These are phyloP conservation scores for Boletus subcaerulescens DNA, from an alignment of 768 basidiomycete species.

Conservation along the genomic window DNA sequence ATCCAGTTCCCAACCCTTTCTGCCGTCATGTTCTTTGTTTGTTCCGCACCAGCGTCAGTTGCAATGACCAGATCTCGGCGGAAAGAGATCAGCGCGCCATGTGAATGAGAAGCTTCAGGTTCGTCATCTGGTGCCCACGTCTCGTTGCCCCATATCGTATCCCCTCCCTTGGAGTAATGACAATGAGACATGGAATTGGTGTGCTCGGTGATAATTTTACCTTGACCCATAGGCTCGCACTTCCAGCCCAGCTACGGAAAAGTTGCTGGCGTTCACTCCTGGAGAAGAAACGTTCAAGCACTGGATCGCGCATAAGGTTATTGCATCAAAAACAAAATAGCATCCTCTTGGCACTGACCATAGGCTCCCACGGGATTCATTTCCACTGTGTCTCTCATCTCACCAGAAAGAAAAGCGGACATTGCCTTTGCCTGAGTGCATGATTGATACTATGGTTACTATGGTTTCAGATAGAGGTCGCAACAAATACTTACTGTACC, in stretches of 20 bases:
- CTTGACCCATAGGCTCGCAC: constrained; percentile 93
- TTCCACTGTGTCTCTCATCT: constrained; percentile 92
- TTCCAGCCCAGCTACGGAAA: constrained; percentile 94
- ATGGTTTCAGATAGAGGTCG: background rate
- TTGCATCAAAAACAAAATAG: background rate
- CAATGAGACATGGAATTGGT: background rate
- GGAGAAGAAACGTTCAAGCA: constrained; percentile 87
- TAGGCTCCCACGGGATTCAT: constrained; percentile 80
- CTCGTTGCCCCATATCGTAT: constrained; percentile 77
- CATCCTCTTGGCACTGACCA: constrained; percentile 37
- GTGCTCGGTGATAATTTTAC: constrained; percentile 33
- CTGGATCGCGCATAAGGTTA: constrained; percentile 32
- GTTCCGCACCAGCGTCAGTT: constrained; percentile 12
- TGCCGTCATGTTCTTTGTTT: constrained; percentile 68
- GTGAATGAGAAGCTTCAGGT: constrained; percentile 50
- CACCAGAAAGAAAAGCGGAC: constrained; percentile 91
- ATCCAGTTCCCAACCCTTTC: constrained; percentile 76
- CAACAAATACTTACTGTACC: constrained; percentile 60
- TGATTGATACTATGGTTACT: background rate
- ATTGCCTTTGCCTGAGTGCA: constrained; percentile 83
- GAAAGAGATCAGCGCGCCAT: constrained; percentile 85
- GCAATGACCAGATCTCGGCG: constrained; percentile 33
- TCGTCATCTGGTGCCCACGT: constrained; percentile 80
- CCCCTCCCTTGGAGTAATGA: constrained; percentile 57
- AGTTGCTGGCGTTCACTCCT: constrained; percentile 83